Percentiles rank a stretch among this genome's conserved stretches.
Evolutionary conservation across 2,329 filamentous ascomycete genomes (phyloP).

Genomic region (Mycosphaerella sp.): DNA sequence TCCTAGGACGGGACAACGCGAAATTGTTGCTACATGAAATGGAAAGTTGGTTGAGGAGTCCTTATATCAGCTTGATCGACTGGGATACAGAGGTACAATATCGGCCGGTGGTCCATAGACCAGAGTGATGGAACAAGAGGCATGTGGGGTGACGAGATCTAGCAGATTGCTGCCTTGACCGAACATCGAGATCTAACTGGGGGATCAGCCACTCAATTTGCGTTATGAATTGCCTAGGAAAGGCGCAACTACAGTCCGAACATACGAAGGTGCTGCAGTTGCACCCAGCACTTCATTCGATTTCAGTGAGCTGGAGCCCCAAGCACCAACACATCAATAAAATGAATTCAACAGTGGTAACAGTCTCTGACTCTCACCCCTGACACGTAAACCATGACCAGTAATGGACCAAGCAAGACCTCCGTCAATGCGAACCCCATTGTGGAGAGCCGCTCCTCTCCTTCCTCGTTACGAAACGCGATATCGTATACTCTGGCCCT

Average conservation of each 20-base stretch:
- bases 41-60: conserved; percentile 74
- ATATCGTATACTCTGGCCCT: too few species aligned
- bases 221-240: background rate
- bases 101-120: background rate
- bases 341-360: too few species aligned
- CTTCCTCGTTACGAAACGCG: too few species aligned
- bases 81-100: conserved; percentile 85
- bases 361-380: too few species aligned
- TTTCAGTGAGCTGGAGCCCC: background rate
- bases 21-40: conserved; percentile 79
- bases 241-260: background rate
- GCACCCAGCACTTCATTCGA: background rate
- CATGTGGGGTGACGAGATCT: background rate
- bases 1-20: conserved; percentile 67
- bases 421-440: too few species aligned
- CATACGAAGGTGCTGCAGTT: background rate
- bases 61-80: conserved; percentile 61
- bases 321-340: background rate
- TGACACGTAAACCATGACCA: too few species aligned
- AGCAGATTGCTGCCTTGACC: background rate
- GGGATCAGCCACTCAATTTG: too few species aligned
- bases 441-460: too few species aligned
- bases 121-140: background rate
- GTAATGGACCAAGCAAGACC: too few species aligned
- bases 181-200: background rate